phyloP scores from a whole-genome alignment of 192 early-diverging fungal species.

The Radiomyces spectabilis region DNA sequence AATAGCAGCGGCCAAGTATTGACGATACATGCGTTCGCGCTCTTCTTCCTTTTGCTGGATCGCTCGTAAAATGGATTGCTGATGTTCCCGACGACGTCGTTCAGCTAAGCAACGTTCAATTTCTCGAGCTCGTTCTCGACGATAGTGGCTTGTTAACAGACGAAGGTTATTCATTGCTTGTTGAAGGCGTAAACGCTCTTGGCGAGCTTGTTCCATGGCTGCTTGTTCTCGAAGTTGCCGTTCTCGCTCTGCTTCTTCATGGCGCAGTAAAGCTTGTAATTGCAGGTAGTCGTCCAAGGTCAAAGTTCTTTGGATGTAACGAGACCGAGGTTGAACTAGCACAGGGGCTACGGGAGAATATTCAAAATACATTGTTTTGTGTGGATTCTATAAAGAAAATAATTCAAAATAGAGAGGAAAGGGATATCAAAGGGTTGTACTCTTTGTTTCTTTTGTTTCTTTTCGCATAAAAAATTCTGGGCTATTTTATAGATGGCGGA shows the following conservation, averaged over 20 bases:
- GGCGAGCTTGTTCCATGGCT: neutral
- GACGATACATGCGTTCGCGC: constrained; percentile 3
- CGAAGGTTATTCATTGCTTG: neutral
- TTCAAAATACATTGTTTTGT: too few species aligned
- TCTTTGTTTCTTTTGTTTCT: too few species aligned
- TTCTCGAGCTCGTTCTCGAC: constrained; percentile 1
- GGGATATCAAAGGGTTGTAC: too few species aligned
- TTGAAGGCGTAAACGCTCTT: neutral
- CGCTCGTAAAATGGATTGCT: neutral
- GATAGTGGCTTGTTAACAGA: neutral
- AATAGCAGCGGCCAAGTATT: constrained; percentile 2
- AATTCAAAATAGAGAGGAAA: too few species aligned
- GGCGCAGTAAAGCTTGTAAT: neutral
- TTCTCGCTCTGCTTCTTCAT: constrained; percentile 5
- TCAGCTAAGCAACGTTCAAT: neutral
- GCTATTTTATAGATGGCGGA: too few species aligned
- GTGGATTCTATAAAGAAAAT: too few species aligned
- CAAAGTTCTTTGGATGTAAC: too few species aligned
- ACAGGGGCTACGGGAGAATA: too few species aligned
- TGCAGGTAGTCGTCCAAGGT: constrained; percentile 9
- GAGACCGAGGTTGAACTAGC: too few species aligned
- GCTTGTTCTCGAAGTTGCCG: neutral
- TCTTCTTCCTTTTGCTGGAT: neutral
- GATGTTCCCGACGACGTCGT: neutral
- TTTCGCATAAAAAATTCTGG: too few species aligned